Base-by-base conservation (phyloP, 2,329 filamentous ascomycete species). In the Colletotrichum sp. region DNA sequence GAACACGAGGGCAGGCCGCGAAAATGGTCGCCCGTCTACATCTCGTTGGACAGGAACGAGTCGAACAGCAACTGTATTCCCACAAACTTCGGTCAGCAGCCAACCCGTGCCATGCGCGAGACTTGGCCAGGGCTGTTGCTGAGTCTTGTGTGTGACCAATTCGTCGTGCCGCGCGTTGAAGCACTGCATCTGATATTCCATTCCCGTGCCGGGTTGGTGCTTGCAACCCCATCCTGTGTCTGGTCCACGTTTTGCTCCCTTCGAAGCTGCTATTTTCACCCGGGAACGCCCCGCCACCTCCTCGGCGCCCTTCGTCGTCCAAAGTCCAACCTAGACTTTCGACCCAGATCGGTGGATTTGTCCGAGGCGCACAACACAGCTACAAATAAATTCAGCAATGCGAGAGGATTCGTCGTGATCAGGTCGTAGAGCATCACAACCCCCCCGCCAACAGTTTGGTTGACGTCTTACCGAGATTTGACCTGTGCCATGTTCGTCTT, bases 1-100 rank as follows among this genome's bases (percentile, higher is more conserved):
- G 57, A 60, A 75, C 64, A 73, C 70, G 74, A 75, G 57, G 57
- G 30, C 18, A 28, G 73, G 55, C 39, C 63, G 63, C 73, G 18
- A 32, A 55, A 57, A 39, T 63, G n/a, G 30, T 34, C 55, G 48
- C 36, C 57, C 34, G 36, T 55, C 7, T 67, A 39, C 52, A 52
- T 64, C 16, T 39, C 18, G 68, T 34, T 39, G 52, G 39, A 72
- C 39, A 59, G 32, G 34, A 66, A 30, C 59, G 48, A 34, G 30
- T 63, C 30, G 18, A 57, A 52, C 39, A 24, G 32, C 26, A 30
- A 32, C 10, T 18, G 52, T 61, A 26, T 52, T 52, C 43, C 26
- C 34, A 52, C 24, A 52, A 32, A 16, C 12, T 43, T 67, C 73
- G 63, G 55, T 73, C 73, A 43, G 28, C 12, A 12, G 36, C 57